Base-by-base conservation (phyloP, 2,329 filamentous ascomycete genomes). In the Bisporella sp. region DNA sequence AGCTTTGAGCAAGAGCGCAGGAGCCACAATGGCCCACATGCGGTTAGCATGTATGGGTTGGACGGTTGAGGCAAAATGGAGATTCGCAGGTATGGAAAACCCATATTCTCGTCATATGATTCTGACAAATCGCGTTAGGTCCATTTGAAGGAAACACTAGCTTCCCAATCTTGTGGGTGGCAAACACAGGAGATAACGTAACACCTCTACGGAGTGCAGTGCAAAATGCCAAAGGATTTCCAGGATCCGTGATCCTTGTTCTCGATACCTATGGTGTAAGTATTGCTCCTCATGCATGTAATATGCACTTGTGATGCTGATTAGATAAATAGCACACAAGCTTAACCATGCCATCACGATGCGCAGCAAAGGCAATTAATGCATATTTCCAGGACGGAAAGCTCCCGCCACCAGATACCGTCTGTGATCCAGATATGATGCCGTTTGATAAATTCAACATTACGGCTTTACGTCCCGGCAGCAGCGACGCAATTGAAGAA, bases 241-340 rank as follows among this genome's bases (percentile, higher is more conserved):
- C 67, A 0, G 69, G 67, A 9, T 76, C 74, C 0, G 67, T 69
- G 0, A 63, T 79, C 5, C 59, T 79, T 29, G 66, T 71, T 11
- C 74, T 76, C 56, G 72, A 77, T 43, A 71, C 72, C 1, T 78
- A 73, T 40, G 76, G 76, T 5, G 21, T 21, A 21, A 21, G 21
- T 21, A 2, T 21, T 21, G 21, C 21, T 21, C 21, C 21, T 21
- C 21, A 21, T 21, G 21, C 21, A 21, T 21, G 3, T 21, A 21
- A 21, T 21, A 21, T 21, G 3, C 21, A 21, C 21, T 21, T 21
- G 21, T 21, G 21, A 21, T 21, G 21, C 21, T 21, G 21, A 21
- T 21, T 21, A 21, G 21, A 21, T 21, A 21, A 21, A 21, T 21
- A 21, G 21, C 79, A 82, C 54, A 79, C 75, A 33, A 65, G 68